These are phyloP conservation scores for Hypoxylon sp. DNA, from an alignment of 2,329 filamentous ascomycete species.

Conservation along the genomic window DNA sequence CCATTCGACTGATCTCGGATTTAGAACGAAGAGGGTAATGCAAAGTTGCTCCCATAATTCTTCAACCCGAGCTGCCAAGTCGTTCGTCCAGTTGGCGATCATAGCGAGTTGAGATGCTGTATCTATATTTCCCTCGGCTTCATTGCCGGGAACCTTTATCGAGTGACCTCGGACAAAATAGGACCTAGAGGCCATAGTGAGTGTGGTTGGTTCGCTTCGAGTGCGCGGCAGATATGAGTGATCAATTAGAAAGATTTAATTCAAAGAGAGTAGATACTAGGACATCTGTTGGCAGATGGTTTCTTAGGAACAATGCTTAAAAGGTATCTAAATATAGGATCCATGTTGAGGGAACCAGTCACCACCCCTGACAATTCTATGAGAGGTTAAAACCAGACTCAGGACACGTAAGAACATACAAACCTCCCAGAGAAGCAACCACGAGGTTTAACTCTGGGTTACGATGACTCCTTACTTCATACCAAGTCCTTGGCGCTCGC, in stretches of 20 bases:
- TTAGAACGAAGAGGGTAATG: neutral
- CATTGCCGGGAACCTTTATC: neutral
- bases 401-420: neutral
- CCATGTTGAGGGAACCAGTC: neutral
- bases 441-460: too few species aligned
- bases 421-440: neutral
- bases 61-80: neutral
- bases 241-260: neutral
- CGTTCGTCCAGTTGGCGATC: constrained; percentile 20
- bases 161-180: neutral
- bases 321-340: neutral
- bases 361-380: neutral
- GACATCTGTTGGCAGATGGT: too few species aligned
- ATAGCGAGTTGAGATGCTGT: constrained; percentile 2
- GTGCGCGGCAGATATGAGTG: neutral
- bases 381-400: neutral
- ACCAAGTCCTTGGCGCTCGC: too few species aligned
- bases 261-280: neutral
- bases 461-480: too few species aligned
- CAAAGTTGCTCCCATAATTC: constrained; percentile 6
- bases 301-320: too few species aligned
- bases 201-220: neutral
- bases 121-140: constrained; percentile 1
- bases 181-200: neutral
- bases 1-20: constrained; percentile 8